phyloP scores from a whole-genome alignment of 805 yeast species.

The Blastobotrys mokoenaii region DNA sequence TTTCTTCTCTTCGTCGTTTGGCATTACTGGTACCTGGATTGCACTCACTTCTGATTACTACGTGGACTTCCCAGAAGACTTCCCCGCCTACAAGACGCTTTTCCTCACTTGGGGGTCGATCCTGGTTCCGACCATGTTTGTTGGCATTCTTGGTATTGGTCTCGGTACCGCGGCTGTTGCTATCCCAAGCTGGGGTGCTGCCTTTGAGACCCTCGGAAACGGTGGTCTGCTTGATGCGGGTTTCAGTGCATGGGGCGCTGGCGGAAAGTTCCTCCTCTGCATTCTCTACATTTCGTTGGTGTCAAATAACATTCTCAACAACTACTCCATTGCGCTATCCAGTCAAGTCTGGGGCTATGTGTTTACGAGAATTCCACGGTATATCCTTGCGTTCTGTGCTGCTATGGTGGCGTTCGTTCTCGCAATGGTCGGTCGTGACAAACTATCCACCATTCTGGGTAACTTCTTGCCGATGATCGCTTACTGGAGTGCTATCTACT shows the following conservation, averaged over 20 bases:
- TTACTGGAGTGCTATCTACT: constrained; percentile 81
- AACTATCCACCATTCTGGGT: constrained; percentile 62
- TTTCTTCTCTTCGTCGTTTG: constrained; percentile 63
- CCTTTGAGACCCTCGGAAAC: constrained; percentile 52
- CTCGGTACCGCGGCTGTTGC: constrained; percentile 57
- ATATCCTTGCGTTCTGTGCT: constrained; percentile 60
- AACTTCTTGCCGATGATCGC: constrained; percentile 88
- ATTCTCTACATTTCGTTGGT: constrained; percentile 65
- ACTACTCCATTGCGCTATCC: constrained; percentile 76
- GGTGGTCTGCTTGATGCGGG: constrained; percentile 68
- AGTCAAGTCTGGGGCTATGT: constrained; percentile 45
- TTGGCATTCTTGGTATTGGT: constrained; percentile 65
- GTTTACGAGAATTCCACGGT: constrained; percentile 62
- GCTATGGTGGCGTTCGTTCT: constrained; percentile 59
- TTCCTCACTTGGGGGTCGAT: constrained; percentile 57
- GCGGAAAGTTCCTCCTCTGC: constrained; percentile 67
- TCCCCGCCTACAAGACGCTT: constrained; percentile 48
- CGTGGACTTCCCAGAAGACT: constrained; percentile 66
- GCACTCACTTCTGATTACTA: constrained; percentile 80
- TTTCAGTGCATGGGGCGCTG: constrained; percentile 63
- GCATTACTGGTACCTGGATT: constrained; percentile 86
- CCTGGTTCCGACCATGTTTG: constrained; percentile 63
- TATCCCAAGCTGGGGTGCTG: constrained; percentile 47
- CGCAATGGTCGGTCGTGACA: constrained; percentile 67
- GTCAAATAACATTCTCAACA: constrained; percentile 74